Conservation (phyloP, 2,329 filamentous ascomycete genomes). For the Apiospora saccharicola region DNA sequence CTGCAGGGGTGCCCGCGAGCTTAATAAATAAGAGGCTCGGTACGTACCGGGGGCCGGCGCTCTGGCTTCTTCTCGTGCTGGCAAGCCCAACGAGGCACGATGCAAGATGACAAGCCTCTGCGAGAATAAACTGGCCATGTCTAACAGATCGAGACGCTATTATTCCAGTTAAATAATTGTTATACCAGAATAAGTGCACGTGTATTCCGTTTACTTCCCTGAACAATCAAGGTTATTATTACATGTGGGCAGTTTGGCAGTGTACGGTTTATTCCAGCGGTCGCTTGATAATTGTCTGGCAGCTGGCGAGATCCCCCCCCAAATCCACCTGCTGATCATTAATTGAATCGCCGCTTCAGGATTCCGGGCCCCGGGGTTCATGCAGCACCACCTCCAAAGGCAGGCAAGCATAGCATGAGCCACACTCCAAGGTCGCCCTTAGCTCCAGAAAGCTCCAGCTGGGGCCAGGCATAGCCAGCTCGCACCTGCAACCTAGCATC, state of each 20-base stretch:
- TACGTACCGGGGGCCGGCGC: neutral
- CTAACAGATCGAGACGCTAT: too few species aligned
- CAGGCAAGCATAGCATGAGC: neutral
- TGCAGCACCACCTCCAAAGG: neutral
- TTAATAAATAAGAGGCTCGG: conserved; percentile 20
- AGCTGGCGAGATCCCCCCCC: neutral
- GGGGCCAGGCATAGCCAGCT: neutral
- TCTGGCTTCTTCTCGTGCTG: neutral
- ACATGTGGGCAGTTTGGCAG: too few species aligned
- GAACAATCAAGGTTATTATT: too few species aligned
- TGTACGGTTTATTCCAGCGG: too few species aligned
- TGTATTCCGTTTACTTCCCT: too few species aligned
- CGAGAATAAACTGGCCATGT: too few species aligned
- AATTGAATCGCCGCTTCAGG: neutral
- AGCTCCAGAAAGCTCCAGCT: neutral
- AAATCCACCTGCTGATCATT: neutral
- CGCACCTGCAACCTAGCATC: neutral
- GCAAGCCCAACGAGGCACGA: too few species aligned
- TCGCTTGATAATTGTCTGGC: neutral
- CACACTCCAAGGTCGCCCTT: neutral
- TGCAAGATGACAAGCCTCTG: too few species aligned
- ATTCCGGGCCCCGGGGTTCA: conserved; percentile 4
- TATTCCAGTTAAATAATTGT: too few species aligned
- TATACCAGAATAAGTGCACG: too few species aligned
- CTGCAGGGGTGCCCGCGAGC: neutral